Evolutionary conservation across 1,284 basidiomycete species (phyloP).

Genomic region (Ceratobasidium theobromae): DNA sequence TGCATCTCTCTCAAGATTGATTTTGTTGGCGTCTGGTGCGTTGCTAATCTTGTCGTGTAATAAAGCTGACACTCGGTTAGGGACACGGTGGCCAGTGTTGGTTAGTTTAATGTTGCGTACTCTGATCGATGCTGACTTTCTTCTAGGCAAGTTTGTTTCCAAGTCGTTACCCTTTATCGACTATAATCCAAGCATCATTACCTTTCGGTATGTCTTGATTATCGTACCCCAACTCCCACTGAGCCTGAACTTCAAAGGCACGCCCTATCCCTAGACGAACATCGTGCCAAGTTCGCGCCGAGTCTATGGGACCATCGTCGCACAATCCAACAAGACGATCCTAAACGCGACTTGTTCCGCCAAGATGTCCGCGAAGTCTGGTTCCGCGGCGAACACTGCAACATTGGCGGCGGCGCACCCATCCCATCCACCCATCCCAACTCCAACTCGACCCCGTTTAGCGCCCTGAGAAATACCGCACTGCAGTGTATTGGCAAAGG

Average conservation of each 20-base stretch:
- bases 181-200: slow-evolving; percentile 18
- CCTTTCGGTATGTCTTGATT: neutral
- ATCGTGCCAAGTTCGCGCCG: slow-evolving; percentile 39
- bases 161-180: slow-evolving; percentile 12
- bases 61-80: neutral
- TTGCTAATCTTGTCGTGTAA: neutral
- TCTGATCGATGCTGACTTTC: neutral
- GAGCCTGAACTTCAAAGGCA: slow-evolving; percentile 32
- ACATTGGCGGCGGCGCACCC: neutral
- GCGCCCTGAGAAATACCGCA: too few species aligned
- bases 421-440: too few species aligned
- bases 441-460: too few species aligned
- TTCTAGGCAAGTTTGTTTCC: neutral
- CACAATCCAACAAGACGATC: neutral
- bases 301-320: slow-evolving; percentile 5
- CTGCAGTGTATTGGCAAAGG: too few species aligned
- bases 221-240: neutral
- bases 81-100: slow-evolving; percentile 28
- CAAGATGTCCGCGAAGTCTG: neutral
- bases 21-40: slow-evolving; percentile 35
- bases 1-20: slow-evolving; percentile 19
- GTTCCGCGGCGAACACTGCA: neutral
- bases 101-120: neutral
- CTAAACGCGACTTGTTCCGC: neutral
- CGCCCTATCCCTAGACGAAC: slow-evolving; percentile 41